phyloP scores from a whole-genome alignment of 257 asterid genomes.

The Parsonsia alboflavescens region DNA sequence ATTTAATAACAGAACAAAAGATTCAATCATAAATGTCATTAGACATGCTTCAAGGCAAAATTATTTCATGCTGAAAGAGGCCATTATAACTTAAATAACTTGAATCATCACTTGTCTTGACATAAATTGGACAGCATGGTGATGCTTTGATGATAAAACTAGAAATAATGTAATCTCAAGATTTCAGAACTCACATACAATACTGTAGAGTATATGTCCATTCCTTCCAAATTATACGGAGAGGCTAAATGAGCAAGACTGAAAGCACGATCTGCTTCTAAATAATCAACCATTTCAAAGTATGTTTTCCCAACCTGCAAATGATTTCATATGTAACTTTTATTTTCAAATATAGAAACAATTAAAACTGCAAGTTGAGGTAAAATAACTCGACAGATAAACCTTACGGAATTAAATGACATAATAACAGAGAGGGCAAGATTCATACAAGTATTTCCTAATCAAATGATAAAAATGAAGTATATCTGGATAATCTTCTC shows the following conservation, averaged over 20 bases:
- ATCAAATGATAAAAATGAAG: neutral
- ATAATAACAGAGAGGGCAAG: neutral
- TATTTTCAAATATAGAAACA: neutral
- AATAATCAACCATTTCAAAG: constrained; percentile 90
- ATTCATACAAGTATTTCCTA: neutral
- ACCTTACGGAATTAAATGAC: neutral
- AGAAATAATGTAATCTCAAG: constrained; percentile 15
- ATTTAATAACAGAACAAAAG: neutral
- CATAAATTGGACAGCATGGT: constrained; percentile 15
- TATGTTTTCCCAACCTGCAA: constrained; percentile 83
- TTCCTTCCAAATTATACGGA: constrained; percentile 86
- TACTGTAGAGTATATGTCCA: constrained; percentile 90
- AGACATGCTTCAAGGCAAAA: neutral
- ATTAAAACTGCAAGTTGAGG: neutral
- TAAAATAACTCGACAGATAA: neutral
- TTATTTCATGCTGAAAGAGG: neutral
- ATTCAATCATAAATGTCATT: neutral
- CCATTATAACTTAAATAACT: neutral
- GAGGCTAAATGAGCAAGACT: constrained; percentile 75
- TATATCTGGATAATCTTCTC: neutral
- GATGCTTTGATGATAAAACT: constrained; percentile 1
- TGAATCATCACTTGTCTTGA: neutral
- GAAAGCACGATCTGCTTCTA: constrained; percentile 92
- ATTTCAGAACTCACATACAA: constrained; percentile 65
- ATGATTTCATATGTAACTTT: constrained; percentile 4